phyloP scores from a whole-genome alignment of 2,329 filamentous ascomycete species.

The Colletotrichum eleusines region DNA sequence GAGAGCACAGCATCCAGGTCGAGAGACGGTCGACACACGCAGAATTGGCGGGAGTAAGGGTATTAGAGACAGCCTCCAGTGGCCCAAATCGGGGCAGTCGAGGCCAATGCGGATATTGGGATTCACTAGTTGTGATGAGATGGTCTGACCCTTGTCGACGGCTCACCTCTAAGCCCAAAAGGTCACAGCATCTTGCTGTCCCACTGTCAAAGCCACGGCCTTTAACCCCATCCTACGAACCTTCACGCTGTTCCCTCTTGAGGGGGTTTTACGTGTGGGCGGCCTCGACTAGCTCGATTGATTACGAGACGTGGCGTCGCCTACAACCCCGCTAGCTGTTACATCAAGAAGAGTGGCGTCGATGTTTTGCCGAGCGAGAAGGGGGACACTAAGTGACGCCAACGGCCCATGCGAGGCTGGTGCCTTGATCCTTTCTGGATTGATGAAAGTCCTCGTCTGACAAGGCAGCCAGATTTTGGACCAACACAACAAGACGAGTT shows the following conservation, averaged over 20 bases:
- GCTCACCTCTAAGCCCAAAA: conserved; percentile 24
- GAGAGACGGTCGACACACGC: not conserved
- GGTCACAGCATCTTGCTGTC: not conserved
- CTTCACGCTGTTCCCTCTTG: conserved; percentile 11
- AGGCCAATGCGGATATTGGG: conserved; percentile 41
- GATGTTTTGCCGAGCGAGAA: conserved; percentile 5
- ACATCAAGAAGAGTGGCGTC: conserved; percentile 24
- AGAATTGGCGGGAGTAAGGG: conserved; percentile 29
- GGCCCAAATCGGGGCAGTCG: not conserved
- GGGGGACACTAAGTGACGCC: conserved; percentile 26
- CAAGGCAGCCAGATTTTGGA: not conserved
- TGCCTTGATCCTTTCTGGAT: conserved; percentile 19
- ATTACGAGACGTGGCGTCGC: conserved; percentile 27
- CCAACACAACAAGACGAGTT: not conserved
- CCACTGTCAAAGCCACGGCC: conserved; percentile 24
- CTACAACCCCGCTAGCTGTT: conserved; percentile 33
- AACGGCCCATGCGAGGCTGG: conserved; percentile 30
- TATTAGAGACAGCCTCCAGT: conserved; percentile 33
- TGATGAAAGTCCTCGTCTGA: conserved; percentile 10
- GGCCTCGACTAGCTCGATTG: conserved; percentile 15
- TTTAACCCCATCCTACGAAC: not conserved
- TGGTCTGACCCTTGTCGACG: conserved; percentile 37
- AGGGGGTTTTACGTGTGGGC: conserved; percentile 10
- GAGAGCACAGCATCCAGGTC: conserved; percentile 1
- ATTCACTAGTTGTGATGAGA: conserved; percentile 38